Base-by-base conservation (phyloP, 106 monocot genomes). In the Platanthera zijinensis region DNA sequence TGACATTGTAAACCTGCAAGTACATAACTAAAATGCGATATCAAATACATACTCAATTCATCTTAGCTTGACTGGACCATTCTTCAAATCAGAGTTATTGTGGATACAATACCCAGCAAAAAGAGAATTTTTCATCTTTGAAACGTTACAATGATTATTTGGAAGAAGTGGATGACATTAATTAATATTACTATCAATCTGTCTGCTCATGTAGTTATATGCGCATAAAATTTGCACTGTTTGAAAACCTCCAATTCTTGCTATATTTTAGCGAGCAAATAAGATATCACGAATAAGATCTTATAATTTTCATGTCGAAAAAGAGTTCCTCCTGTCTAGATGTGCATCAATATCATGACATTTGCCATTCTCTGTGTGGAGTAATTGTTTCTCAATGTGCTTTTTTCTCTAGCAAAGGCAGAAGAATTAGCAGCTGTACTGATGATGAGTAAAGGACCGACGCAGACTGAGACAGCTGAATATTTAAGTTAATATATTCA, bases 91-190 rank as follows among this genome's bases (percentile, higher is more conserved):
- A n/a, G n/a, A n/a, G n/a, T n/a, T n/a, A n/a, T n/a, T n/a, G n/a
- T n/a, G n/a, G n/a, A n/a, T n/a, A n/a, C n/a, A n/a, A n/a, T n/a
- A n/a, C n/a, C n/a, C n/a, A n/a, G n/a, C n/a, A n/a, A n/a, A 25
- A 92, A 70, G 92, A 96, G 0, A 89, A 96, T 48, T 96, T 96
- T 19, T 79, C 85, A 52, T 87, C 95, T 1, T 73, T 92, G 32
- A 90, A 69, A 78, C 89, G 89, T 9, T 92, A 90, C 79, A 96
- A 96, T 84, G 95, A 96, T 80, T 96, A 96, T 72, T 81, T 92
- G 77, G 95, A 96, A 85, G 95, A 96, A 81, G 90, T 96, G 28
- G 95, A 96, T 69, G 95, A 96, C 71, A 92, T 92, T 90, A 92
- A 92, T 96, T 79, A 84, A 90, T 84, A 78, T 69, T 61, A 53